Evolutionary conservation across 257 asterid genomes (phyloP).

Genomic region (Nicotiana otophora): DNA sequence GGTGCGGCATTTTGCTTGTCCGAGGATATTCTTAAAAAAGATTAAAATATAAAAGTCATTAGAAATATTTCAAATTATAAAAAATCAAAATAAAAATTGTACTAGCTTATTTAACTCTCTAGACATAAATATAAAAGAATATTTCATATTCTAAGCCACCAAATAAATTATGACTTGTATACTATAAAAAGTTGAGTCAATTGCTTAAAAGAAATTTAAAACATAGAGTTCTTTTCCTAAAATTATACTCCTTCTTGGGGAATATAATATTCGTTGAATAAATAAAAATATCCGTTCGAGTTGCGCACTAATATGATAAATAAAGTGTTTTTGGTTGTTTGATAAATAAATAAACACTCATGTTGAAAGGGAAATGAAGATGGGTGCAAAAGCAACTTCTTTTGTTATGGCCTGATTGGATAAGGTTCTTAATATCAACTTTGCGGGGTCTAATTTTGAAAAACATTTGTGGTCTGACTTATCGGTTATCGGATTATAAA

Average conservation of each 20-base stretch:
- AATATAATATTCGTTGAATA: conserved; percentile 1
- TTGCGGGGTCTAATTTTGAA: not conserved
- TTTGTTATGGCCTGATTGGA: conserved; percentile 5
- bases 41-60: not conserved
- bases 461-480: too few species aligned
- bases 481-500: too few species aligned
- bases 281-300: not conserved
- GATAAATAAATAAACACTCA: not conserved
- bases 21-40: not conserved
- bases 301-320: conserved; percentile 20
- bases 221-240: not conserved
- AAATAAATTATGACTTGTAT: not conserved
- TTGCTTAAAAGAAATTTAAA: too few species aligned
- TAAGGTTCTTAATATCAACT: conserved; percentile 14
- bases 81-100: not conserved
- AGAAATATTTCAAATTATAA: not conserved
- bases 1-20: not conserved
- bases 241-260: conserved; percentile 6
- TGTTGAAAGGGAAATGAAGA: conserved; percentile 10
- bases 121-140: not conserved
- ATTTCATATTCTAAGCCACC: not conserved
- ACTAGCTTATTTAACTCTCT: not conserved
- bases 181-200: not conserved
- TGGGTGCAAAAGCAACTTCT: conserved; percentile 3
- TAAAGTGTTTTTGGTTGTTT: not conserved